Base-by-base conservation (phyloP, 176 grass and related monocot genomes). In the Musa itinerans region DNA sequence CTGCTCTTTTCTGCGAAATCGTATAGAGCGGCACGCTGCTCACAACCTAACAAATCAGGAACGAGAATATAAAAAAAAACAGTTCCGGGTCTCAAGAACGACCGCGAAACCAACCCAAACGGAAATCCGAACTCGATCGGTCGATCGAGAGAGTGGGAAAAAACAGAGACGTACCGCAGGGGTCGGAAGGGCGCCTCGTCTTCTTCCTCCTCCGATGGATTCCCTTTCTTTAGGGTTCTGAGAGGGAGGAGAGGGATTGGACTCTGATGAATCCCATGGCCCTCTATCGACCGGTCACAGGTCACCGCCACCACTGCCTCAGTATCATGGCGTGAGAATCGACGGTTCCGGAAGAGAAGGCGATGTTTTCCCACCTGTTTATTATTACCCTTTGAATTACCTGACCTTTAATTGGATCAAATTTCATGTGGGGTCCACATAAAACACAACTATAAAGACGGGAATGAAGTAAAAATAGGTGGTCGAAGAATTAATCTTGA, bases 11-110 rank as follows among this genome's bases (percentile, higher is more conserved):
- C 74, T 68, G 68, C 2, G 92, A 84, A 68, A 96, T 76, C 89
- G 92, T 96, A 80, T 86, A 83, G 78, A 82, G 84, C 55, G 87
- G 73, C 52, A 79, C 74, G 86, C 89, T 96, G 82, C 78, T n/a
- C 69, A 92, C 78, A 53, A 79, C 48, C 48, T 78, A 54, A 68
- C 82, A 84, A 79, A 75, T 62, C 16, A 59, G 63, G 50, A 53
- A n/a, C 63, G n/a, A 51, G 0, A 24, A 65, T 14, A 63, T 56
- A 1, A 0, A 13, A 74, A 52, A 53, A 75, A 84, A 75, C 69
- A 74, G 49, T 17, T 54, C 43, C 24, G 53, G 5, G n/a, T 50
- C 14, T 75, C 75, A 51, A 65, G 76, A 63, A 11, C 17, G 26
- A 61, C 24, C 1, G 55, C 26, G 54, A 62, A 50, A 76, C 11